Base-by-base conservation (phyloP, 2,329 filamentous ascomycete species). In the Botryotinia globosa region DNA sequence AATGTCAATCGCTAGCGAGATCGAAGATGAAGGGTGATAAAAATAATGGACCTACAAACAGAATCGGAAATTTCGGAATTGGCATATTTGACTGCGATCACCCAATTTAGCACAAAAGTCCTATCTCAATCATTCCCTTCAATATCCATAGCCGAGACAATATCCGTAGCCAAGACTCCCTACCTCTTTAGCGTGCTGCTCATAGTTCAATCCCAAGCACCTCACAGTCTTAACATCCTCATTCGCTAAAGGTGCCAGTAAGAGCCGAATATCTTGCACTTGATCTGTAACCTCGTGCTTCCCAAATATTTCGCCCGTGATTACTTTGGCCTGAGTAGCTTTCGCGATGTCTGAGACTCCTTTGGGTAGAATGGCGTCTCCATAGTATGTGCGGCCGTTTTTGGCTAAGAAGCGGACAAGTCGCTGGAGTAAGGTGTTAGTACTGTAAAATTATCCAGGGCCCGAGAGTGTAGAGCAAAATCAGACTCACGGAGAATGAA, bases 361-460 rank as follows among this genome's bases (percentile, higher is more conserved):
- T 0, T 81, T 70, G 5, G 90, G 89, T 32, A 93, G 86, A 72
- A 94, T 88, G 74, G 92, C 91, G 82, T 94, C 91, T 77, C 92
- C 92, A 76, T 93, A 92, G 82, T 92, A 91, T 51, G 87, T 86
- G 72, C 85, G 85, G 80, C 91, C 91, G 78, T 94, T 90, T 77
- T 87, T 88, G 77, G 91, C 89, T 14, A 93, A 86, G 82, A 94
- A 94, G 70, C 92, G 90, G 76, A 94, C 84, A 56, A 94, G 89
- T 78, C 90, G 88, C 89, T 93, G 48, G 59, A 58, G 34, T 20
- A 61, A 18, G 37, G 61, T 18, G 51, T 64, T 75, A 39, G 75
- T 59, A 64, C 25, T 8, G 32, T 45, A 25, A 9, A 58, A 66
- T 22, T 16, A 22, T 51, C 32, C 61, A 66, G 37, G 32, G 32